A percentile compares a stretch with the other conserved stretches of the same genome.
These are phyloP conservation scores for Tolypocladium tropicale DNA, from an alignment of 2,329 filamentous ascomycete species.

Conservation along the genomic window DNA sequence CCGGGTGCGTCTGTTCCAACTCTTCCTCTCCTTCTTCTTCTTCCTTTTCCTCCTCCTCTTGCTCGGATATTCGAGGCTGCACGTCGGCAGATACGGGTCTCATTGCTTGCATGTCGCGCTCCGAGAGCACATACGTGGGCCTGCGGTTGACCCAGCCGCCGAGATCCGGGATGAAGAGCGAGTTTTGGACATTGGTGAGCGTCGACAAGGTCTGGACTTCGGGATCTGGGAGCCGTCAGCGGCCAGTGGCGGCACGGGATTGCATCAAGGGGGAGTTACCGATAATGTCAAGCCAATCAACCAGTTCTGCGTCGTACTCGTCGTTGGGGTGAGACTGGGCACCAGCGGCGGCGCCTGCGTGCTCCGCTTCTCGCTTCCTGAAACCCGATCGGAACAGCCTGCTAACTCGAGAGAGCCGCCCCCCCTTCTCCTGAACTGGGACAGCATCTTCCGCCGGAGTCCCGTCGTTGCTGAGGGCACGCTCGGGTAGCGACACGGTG, in stretches of 20 bases:
- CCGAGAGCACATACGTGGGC: constrained; percentile 66
- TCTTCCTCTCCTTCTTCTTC: background rate
- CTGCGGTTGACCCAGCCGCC: constrained; percentile 64
- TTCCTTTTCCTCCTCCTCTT: background rate
- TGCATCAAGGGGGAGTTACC: constrained; percentile 14
- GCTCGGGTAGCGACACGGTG: constrained; percentile 14
- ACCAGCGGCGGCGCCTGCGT: constrained; percentile 1
- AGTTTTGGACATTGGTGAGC: constrained; percentile 83
- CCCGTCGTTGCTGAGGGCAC: background rate
- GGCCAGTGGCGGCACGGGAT: constrained; percentile 4
- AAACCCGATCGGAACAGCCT: constrained; percentile 1
- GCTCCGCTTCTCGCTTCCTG: constrained; percentile 1
- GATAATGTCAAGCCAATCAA: constrained; percentile 29
- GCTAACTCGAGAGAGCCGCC: background rate
- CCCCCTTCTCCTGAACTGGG: background rate
- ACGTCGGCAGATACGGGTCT: constrained; percentile 9
- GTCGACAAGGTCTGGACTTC: constrained; percentile 76
- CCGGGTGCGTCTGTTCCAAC: constrained; percentile 8
- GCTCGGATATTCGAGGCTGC: constrained; percentile 6
- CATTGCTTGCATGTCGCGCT: constrained; percentile 17
- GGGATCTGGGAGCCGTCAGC: constrained; percentile 48
- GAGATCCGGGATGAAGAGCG: constrained; percentile 75
- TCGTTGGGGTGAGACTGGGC: constrained; percentile 11
- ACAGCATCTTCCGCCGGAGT: background rate
- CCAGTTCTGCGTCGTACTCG: constrained; percentile 28